Evolutionary conservation across 768 basidiomycete genomes (phyloP), one percentile per base, ranked within the genome.

Genomic region (Naganishia vaughanmartiniae): DNA sequence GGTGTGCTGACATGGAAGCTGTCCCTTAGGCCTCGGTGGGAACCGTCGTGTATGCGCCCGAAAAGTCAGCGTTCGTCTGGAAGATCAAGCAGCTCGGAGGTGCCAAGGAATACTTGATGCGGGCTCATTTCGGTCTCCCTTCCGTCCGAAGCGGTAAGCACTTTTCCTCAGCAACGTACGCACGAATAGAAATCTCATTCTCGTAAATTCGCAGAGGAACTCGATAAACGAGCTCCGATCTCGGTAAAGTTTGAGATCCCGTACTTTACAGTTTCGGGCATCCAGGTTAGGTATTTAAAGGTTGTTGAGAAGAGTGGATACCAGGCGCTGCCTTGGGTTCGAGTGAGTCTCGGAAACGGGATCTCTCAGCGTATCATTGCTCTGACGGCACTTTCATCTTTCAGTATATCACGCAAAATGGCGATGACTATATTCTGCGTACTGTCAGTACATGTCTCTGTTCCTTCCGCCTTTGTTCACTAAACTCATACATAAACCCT

Each of bases 261-360:
- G 0, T 98, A 98, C 83, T 98, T 97, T 80, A 98, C 95, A 0
- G 72, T 75, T 5, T 94, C 93, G 0, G 94, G 94, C 4, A 93
- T 97, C 70, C 95, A 97, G 82, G 96, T 99, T 17, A 87, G 96
- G 65, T 98, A 98, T 81, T 86, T 99, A 73, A 98, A 98, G 83
- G 93, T 99, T 65, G 93, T 98, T 0, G 96, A 99, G 83, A 98
- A 98, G 85, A 92, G 91, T 72, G 96, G 93, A 24, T 98, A 99
- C 81, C 92, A 95, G 81, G 92, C 93, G 4, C 33, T 72, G 30
- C 71, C 71, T 33, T 72, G 71, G 71, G 67, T 68, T 91, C 92
- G 75, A 92, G 91, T 21, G 91, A 93, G 46, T 65, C n/a, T 7
- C 15, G 9, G 34, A 30, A 15, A 19, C 2, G 2, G 15, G 21